Base-by-base conservation (phyloP, 257 asterid genomes). In the Solanum ossicruentum region DNA sequence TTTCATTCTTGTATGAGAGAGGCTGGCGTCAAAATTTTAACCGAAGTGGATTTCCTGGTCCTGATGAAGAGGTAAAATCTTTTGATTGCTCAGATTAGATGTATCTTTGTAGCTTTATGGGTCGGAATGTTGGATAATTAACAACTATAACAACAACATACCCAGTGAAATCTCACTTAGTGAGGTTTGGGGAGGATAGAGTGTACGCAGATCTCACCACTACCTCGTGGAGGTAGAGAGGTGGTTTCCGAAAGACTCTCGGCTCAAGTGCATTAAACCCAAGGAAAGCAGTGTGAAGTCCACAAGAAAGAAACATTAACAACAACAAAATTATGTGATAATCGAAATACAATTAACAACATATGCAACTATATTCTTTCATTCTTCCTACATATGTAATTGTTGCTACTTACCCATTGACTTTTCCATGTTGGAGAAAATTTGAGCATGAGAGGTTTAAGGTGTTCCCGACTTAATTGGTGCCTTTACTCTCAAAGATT, bases 1-100 rank as follows among this genome's bases (percentile, higher is more conserved):
- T 97, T 87, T 97, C 99, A 41, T 97, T 91, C 86, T 90, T 93
- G 84, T 97, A 97, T 78, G 99, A 95, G 95, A 95, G 99, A 85
- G 98, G 98, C 78, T 97, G 99, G 99, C 98, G 98, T 84, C 99
- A 97, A 87, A 92, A 88, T 83, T 97, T 97, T 88, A 92, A 81
- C 86, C 91, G 89, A 65, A 65, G 72, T 65, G 72, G 72, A 26
- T 65, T 65, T 26, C 72, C 72, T 7, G 72, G 72, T 26, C 72
- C 72, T 65, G 72, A 65, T 65, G 72, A 65, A 65, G 72, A 65
- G 72, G 72, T 65, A 65, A 65, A 61, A 49, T 3, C 0, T 0
- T 26, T 65, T 57, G 23, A 65, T 65, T 65, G 6, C 43, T 26
- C 43, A 65, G 69, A 61, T 65, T 26, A 26, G 20, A 65, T 65